phyloP scores from a whole-genome alignment of 2,329 filamentous ascomycete species.

The Pseudogymnoascus sp. region DNA sequence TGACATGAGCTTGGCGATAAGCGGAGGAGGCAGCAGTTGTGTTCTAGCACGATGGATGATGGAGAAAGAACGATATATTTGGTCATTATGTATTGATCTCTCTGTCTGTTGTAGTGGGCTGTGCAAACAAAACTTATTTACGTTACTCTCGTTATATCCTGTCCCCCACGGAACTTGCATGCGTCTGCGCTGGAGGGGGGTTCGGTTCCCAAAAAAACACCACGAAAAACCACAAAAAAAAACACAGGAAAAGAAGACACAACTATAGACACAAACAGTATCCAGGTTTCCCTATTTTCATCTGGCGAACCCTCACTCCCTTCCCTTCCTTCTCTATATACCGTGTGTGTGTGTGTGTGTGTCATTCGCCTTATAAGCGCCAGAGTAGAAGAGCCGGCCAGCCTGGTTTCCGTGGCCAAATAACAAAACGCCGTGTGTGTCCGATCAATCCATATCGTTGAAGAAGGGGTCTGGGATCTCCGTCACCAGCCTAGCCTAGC shows the following conservation, averaged over 20 bases:
- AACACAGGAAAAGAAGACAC: neutral
- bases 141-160: constrained; percentile 7
- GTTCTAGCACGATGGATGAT: neutral
- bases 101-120: neutral
- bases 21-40: neutral
- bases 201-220: neutral
- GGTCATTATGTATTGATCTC: constrained; percentile 8
- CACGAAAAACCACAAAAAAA: neutral
- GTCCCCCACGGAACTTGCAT: neutral
- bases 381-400: constrained; percentile 5
- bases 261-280: neutral
- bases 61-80: neutral
- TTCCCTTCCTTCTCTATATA: neutral
- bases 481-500: neutral
- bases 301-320: neutral
- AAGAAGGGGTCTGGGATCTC: neutral
- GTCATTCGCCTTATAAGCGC: constrained; percentile 5
- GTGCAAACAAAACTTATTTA: constrained; percentile 6
- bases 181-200: neutral
- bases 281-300: constrained; percentile 7
- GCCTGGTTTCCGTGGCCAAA: neutral
- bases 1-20: neutral
- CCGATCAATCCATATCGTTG: neutral
- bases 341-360: neutral
- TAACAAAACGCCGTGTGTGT: neutral